Evolutionary conservation across 2,329 filamentous ascomycete genomes (phyloP).

Genomic region (Ambrosiella beaveri): DNA sequence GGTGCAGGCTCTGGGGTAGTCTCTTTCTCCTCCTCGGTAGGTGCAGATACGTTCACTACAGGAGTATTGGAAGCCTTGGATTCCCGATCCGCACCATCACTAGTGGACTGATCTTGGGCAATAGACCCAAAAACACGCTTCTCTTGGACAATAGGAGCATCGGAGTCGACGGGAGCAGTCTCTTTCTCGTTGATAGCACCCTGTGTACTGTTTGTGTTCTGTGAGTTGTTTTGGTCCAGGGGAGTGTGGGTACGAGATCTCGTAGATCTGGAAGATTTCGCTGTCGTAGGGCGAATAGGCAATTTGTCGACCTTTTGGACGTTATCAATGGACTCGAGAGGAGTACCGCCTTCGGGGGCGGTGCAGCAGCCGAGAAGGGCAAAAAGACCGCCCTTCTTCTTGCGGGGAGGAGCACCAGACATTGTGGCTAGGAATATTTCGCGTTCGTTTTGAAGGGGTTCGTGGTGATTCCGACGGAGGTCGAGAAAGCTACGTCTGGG

Average conservation of each 20-base stretch:
- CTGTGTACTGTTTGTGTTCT: conserved; percentile 20
- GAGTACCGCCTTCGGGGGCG: conserved; percentile 41
- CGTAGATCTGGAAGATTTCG: conserved; percentile 24
- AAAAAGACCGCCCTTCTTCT: conserved; percentile 36
- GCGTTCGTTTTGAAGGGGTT: conserved; percentile 9
- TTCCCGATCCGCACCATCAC: conserved; percentile 25
- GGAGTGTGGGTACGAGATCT: conserved; percentile 30
- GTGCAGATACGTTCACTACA: conserved; percentile 17
- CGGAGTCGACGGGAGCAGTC: conserved; percentile 18
- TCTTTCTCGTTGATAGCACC: conserved; percentile 31
- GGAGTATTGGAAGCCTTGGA: conserved; percentile 27
- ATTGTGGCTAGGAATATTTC: conserved; percentile 13
- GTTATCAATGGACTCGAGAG: conserved; percentile 33
- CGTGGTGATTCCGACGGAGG: conserved; percentile 17
- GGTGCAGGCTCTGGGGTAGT: conserved; percentile 39
- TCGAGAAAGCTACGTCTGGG: conserved; percentile 12
- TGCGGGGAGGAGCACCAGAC: conserved; percentile 31
- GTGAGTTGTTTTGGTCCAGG: conserved; percentile 27
- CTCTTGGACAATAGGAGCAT: conserved; percentile 23
- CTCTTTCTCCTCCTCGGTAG: conserved; percentile 26
- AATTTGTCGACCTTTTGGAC: conserved; percentile 42
- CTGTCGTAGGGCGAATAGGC: conserved; percentile 35
- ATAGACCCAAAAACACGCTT: conserved; percentile 30
- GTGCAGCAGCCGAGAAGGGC: conserved; percentile 51
- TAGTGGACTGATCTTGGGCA: conserved; percentile 29